phyloP scores from a whole-genome alignment of 148 eudicot species.

The Chenopodium formosanum region DNA sequence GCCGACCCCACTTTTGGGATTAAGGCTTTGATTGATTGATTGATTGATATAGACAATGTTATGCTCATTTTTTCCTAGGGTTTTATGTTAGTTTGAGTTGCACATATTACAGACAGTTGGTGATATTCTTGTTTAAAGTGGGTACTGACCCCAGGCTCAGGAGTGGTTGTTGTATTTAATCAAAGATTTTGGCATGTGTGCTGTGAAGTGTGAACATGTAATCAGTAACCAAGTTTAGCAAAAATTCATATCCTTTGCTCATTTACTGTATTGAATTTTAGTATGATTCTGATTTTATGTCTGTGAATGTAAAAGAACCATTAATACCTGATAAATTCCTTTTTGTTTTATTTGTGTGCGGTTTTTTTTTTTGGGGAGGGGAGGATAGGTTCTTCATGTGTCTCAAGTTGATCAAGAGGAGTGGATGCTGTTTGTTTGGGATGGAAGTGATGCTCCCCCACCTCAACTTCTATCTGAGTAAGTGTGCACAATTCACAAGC shows the following conservation, averaged over 20 bases:
- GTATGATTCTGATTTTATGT: neutral
- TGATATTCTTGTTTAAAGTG: no score
- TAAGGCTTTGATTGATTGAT: no score
- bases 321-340: neutral
- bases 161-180: neutral
- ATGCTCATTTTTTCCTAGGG: no score
- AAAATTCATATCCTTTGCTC: neutral
- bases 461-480: conserved; percentile 51
- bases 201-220: neutral
- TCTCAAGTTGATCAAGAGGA: conserved; percentile 49
- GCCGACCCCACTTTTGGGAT: no score
- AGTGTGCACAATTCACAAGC: conserved; percentile 20
- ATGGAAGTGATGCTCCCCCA: conserved; percentile 84
- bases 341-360: neutral
- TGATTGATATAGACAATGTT: neutral
- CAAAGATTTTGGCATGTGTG: neutral
- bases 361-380: neutral
- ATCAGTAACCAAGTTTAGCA: neutral
- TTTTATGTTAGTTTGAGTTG: neutral
- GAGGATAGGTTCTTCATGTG: conserved; percentile 55
- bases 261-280: neutral
- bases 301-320: neutral
- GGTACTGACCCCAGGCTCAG: neutral
- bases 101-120: neutral
- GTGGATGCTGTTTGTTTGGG: conserved; percentile 81